phyloP scores from a whole-genome alignment of 148 eudicot species.

The Camellia japonica region DNA sequence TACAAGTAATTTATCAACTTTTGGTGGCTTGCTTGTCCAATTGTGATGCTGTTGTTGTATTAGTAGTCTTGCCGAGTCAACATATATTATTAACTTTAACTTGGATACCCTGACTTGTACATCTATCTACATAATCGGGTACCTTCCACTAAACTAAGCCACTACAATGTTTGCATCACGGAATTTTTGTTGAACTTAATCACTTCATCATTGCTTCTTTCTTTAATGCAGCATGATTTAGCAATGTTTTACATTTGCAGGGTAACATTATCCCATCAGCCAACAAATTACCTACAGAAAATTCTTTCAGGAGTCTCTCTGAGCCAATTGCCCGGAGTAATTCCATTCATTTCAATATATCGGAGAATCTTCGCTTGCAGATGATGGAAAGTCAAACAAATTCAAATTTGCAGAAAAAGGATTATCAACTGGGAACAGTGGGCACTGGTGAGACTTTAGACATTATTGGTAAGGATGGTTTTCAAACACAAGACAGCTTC shows the following conservation, averaged over 20 bases:
- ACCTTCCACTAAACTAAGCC: background rate
- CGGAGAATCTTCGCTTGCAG: conserved; percentile 22
- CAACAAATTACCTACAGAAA: conserved; percentile 31
- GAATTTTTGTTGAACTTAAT: background rate
- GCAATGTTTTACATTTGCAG: conserved; percentile 29
- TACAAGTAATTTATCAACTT: background rate
- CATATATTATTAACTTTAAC: background rate
- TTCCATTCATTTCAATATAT: conserved; percentile 20
- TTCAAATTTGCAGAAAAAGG: conserved; percentile 21
- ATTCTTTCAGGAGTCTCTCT: conserved; percentile 22
- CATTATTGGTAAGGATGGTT: conserved; percentile 30
- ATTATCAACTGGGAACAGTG: conserved; percentile 24
- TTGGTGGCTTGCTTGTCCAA: background rate
- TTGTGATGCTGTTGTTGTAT: background rate
- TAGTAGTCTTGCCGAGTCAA: background rate
- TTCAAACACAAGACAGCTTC: conserved; percentile 67
- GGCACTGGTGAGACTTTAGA: conserved; percentile 24
- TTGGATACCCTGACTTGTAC: background rate
- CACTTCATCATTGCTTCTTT: conserved; percentile 3
- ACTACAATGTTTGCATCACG: background rate
- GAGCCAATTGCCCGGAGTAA: conserved; percentile 30
- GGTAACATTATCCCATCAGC: conserved; percentile 24
- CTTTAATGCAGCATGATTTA: background rate
- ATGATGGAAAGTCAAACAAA: conserved; percentile 30
- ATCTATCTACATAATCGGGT: background rate